These are phyloP conservation scores for Seiridium unicorne DNA, from an alignment of 2,329 filamentous ascomycete genomes.

Conservation along the genomic window DNA sequence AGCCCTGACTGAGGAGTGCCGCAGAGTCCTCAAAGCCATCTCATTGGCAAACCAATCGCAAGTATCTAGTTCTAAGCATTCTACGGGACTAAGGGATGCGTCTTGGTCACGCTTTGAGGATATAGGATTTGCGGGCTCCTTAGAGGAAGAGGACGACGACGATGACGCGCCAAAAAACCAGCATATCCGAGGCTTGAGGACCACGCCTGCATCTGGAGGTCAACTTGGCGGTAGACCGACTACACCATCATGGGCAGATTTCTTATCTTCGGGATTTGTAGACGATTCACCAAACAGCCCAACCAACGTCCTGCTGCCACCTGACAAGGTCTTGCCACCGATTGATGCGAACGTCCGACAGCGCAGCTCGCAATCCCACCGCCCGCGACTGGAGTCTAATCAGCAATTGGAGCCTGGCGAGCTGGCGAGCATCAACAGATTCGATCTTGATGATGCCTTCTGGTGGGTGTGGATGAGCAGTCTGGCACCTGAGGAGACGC, in stretches of 20 bases:
- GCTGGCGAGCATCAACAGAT: conserved; percentile 82
- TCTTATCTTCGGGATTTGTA: conserved; percentile 88
- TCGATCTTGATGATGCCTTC: conserved; percentile 92
- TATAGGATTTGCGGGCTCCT: conserved; percentile 77
- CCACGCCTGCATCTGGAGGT: conserved; percentile 65
- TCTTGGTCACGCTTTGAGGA: conserved; percentile 98
- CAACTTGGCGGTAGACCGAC: conserved; percentile 72
- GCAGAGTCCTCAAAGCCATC: conserved; percentile 84
- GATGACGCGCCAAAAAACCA: conserved; percentile 46
- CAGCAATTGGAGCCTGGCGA: conserved; percentile 81
- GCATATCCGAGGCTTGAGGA: conserved; percentile 52
- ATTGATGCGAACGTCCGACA: conserved; percentile 72
- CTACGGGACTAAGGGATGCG: conserved; percentile 74
- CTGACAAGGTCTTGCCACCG: conserved; percentile 86
- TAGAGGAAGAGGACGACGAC: conserved; percentile 70
- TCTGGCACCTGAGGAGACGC: conserved; percentile 84
- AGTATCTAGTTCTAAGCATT: conserved; percentile 67
- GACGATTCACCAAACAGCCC: conserved; percentile 67
- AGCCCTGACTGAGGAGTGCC: conserved; percentile 90
- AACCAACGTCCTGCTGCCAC: conserved; percentile 71
- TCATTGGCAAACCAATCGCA: conserved; percentile 86
- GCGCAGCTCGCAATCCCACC: conserved; percentile 83
- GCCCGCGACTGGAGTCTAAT: conserved; percentile 67
- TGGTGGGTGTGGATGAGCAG: conserved; percentile 99
- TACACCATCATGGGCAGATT: conserved; percentile 97